These are phyloP conservation scores for Chaetomiaceae sp. DNA, from an alignment of 2,329 filamentous ascomycete genomes.

Conservation along the genomic window DNA sequence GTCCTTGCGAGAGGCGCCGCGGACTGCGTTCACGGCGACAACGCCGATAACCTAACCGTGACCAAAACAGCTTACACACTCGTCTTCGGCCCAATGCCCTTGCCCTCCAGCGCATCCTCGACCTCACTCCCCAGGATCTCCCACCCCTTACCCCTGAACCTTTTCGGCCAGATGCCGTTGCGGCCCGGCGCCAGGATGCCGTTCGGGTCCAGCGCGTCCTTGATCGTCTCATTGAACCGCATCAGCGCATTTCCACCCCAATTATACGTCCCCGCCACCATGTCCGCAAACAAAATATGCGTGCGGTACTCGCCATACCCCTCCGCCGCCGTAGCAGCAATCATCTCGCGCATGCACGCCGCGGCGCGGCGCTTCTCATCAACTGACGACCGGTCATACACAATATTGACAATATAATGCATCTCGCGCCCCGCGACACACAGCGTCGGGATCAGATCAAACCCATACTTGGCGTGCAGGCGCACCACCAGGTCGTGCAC, in stretches of 20 bases:
- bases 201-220: constrained; percentile 39
- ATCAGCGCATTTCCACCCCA: constrained; percentile 37
- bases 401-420: constrained; percentile 49
- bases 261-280: constrained; percentile 39
- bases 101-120: constrained; percentile 13
- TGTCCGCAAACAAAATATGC: constrained; percentile 39
- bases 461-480: constrained; percentile 36
- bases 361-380: constrained; percentile 32
- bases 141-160: constrained; percentile 28
- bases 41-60: background rate
- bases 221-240: constrained; percentile 38
- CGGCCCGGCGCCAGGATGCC: constrained; percentile 32
- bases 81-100: constrained; percentile 9
- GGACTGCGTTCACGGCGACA: too few relatives aligned
- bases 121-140: constrained; percentile 22
- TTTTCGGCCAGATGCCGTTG: constrained; percentile 33
- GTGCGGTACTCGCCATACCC: constrained; percentile 43
- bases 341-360: constrained; percentile 30
- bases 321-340: constrained; percentile 34
- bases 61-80: background rate
- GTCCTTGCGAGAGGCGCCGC: too few relatives aligned
- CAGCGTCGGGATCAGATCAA: constrained; percentile 47
- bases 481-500: constrained; percentile 37
- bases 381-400: constrained; percentile 41
- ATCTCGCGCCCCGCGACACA: constrained; percentile 47